Conservation (phyloP, 805 yeast species). For the Ogataea allantospora region DNA sequence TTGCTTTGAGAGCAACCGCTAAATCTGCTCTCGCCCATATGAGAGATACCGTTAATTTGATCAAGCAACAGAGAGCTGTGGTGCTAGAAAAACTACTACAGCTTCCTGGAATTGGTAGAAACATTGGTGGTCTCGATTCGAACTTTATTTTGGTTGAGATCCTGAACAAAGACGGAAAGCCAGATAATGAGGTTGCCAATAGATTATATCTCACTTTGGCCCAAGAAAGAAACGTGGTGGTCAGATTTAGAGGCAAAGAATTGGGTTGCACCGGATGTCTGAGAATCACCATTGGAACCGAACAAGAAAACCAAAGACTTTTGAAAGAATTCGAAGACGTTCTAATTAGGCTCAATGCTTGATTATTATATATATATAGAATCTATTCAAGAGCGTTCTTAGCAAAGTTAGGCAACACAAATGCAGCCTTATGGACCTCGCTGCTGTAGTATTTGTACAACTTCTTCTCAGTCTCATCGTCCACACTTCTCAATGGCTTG, state of each 20-base stretch:
- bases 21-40: conserved; percentile 55
- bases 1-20: conserved; percentile 73
- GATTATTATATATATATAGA: background rate
- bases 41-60: conserved; percentile 49
- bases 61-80: conserved; percentile 53
- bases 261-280: conserved; percentile 85
- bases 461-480: conserved; percentile 59
- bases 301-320: conserved; percentile 62
- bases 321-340: conserved; percentile 36
- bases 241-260: conserved; percentile 89
- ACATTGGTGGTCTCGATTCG: conserved; percentile 82
- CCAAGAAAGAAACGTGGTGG: conserved; percentile 69
- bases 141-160: conserved; percentile 80
- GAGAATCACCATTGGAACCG: conserved; percentile 85
- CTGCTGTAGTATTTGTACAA: conserved; percentile 80
- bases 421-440: conserved; percentile 82
- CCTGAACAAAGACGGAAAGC: conserved; percentile 56
- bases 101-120: conserved; percentile 64
- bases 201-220: conserved; percentile 71
- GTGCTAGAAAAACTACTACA: conserved; percentile 53
- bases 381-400: conserved; percentile 33
- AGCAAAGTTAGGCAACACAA: conserved; percentile 93
- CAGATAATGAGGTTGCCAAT: conserved; percentile 67
- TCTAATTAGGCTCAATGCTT: conserved; percentile 15
- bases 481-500: conserved; percentile 65